Percentiles rank a stretch among this genome's conserved stretches.
These are phyloP conservation scores for Colletotrichum coccodes DNA, from an alignment of 2,329 filamentous ascomycete genomes.

Conservation along the genomic window DNA sequence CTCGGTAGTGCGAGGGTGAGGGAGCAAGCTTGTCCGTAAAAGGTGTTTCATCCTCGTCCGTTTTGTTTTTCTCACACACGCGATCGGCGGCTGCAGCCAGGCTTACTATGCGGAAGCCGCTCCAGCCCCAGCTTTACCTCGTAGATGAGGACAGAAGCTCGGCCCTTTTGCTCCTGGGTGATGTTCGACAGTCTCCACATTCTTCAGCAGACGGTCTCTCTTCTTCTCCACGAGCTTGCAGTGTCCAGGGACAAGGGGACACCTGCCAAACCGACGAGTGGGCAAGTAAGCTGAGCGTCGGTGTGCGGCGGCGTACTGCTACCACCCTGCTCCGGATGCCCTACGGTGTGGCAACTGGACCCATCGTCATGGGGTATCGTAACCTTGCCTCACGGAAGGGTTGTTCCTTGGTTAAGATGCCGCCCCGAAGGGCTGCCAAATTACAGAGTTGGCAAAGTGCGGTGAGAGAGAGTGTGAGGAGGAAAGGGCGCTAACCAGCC, in stretches of 20 bases:
- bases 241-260: conserved; percentile 1
- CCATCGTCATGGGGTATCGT: conserved; percentile 4
- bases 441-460: conserved; percentile 20
- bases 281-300: neutral
- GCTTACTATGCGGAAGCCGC: conserved; percentile 5
- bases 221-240: conserved; percentile 9
- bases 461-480: conserved; percentile 5
- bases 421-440: neutral
- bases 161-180: conserved; percentile 11
- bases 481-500: conserved; percentile 18
- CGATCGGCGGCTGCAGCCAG: conserved; percentile 6
- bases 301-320: neutral
- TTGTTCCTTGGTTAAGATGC: conserved; percentile 11
- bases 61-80: neutral
- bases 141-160: neutral
- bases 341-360: conserved; percentile 4
- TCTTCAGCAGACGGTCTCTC: conserved; percentile 12
- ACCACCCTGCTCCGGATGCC: neutral
- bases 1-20: neutral
- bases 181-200: conserved; percentile 14
- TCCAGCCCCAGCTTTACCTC: neutral
- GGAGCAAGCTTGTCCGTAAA: conserved; percentile 3
- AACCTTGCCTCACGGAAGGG: neutral
- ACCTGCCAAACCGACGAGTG: neutral
- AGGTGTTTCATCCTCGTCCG: conserved; percentile 19